Percentiles rank a stretch among this genome's conserved stretches.
phyloP scores from a whole-genome alignment of 176 grass and related monocot species.

The Olyra latifolia region DNA sequence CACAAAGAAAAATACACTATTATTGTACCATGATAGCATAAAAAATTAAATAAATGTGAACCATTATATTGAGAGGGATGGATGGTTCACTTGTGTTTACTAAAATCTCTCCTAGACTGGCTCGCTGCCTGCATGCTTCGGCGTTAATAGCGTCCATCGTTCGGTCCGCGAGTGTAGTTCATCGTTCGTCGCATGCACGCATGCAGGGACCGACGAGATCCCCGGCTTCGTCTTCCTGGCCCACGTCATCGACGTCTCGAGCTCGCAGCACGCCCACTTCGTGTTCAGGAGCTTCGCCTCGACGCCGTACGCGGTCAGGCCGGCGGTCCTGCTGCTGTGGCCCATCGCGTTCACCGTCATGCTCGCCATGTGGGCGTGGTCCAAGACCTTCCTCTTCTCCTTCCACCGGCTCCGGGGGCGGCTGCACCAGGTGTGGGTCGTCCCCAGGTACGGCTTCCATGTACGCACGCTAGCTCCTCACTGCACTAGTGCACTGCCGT shows the following conservation, averaged over 20 bases:
- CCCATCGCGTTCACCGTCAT: constrained; percentile 36
- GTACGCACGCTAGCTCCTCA: too few species aligned
- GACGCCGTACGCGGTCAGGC: constrained; percentile 19
- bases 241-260: constrained; percentile 48
- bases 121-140: background rate
- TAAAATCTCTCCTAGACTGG: too few species aligned
- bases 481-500: too few species aligned
- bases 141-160: background rate
- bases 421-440: constrained; percentile 49
- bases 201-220: constrained; percentile 30
- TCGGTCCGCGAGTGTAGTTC: background rate
- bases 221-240: constrained; percentile 68
- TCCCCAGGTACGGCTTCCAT: constrained; percentile 66
- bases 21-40: too few species aligned
- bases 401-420: constrained; percentile 44
- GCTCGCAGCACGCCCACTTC: background rate
- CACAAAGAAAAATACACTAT: too few species aligned
- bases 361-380: constrained; percentile 48
- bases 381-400: constrained; percentile 59
- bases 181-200: too few species aligned
- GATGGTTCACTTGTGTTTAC: too few species aligned
- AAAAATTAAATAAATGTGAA: too few species aligned
- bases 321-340: constrained; percentile 11
- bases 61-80: too few species aligned
- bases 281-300: constrained; percentile 31